A percentile compares a stretch with the other conserved stretches of the same genome.
Evolutionary conservation across 768 basidiomycete genomes (phyloP).

Genomic region (Tricholoma flavovirens): DNA sequence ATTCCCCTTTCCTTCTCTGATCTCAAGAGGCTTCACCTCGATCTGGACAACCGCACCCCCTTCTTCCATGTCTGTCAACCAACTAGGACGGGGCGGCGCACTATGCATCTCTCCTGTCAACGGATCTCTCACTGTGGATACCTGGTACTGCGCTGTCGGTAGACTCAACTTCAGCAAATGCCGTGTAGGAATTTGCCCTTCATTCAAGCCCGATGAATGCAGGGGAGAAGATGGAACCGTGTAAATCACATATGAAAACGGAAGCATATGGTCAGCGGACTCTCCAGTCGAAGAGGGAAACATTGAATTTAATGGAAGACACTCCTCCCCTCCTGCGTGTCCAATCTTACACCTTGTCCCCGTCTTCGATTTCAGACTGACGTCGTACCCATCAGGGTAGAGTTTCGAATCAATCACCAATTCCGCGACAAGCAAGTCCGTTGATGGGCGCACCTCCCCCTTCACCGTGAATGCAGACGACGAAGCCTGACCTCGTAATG

Average conservation of each 20-base stretch:
- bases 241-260: slow-evolving; percentile 55
- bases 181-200: slow-evolving; percentile 47
- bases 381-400: slow-evolving; percentile 70
- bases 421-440: slow-evolving; percentile 74
- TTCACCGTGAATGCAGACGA: slow-evolving; percentile 58
- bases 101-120: slow-evolving; percentile 62
- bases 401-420: slow-evolving; percentile 76
- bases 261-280: slow-evolving; percentile 31
- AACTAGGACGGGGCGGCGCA: slow-evolving; percentile 60
- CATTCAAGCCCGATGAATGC: slow-evolving; percentile 60
- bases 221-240: slow-evolving; percentile 79
- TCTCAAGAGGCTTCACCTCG: slow-evolving; percentile 42
- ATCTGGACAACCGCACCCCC: slow-evolving; percentile 45
- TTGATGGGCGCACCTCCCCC: slow-evolving; percentile 53
- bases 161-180: slow-evolving; percentile 75
- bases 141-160: slow-evolving; percentile 78
- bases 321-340: slow-evolving; percentile 18
- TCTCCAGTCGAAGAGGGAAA: slow-evolving; percentile 8
- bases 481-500: slow-evolving; percentile 34
- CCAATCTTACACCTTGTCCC: slow-evolving; percentile 27
- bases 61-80: slow-evolving; percentile 65
- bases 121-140: slow-evolving; percentile 74
- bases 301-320: slow-evolving; percentile 27
- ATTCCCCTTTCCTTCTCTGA: slow-evolving; percentile 21
- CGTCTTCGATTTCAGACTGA: slow-evolving; percentile 40